Evolutionary conservation across 1,284 basidiomycete species (phyloP).

Genomic region (Ceratobasidium sp.): DNA sequence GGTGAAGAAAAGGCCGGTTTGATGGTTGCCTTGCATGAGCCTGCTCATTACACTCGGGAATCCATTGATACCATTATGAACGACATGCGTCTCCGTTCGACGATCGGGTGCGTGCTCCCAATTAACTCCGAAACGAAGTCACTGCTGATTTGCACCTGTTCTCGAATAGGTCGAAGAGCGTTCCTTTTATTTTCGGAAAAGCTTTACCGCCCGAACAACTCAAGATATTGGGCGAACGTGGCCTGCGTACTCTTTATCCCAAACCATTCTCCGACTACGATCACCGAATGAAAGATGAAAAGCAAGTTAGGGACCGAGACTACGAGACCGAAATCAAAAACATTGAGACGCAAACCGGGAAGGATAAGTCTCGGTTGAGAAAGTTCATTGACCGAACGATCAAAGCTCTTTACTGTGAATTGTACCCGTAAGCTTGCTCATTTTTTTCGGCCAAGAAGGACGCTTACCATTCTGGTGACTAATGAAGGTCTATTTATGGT

Average conservation of each 20-base stretch:
- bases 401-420: not conserved
- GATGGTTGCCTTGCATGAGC: not conserved
- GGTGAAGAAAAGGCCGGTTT: constrained; percentile 34
- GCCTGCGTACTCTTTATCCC: constrained; percentile 14
- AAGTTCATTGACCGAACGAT: not conserved
- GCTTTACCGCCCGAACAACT: constrained; percentile 4
- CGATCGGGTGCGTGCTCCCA: not conserved
- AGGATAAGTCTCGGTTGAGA: constrained; percentile 7
- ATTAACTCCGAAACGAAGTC: too few relatives aligned
- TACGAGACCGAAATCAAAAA: not conserved
- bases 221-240: constrained; percentile 8
- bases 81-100: not conserved
- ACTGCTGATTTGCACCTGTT: not conserved
- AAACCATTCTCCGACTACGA: constrained; percentile 6
- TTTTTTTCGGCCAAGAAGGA: not conserved
- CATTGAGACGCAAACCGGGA: not conserved
- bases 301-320: not conserved
- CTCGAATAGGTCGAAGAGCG: not conserved
- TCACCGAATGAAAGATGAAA: not conserved
- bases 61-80: not conserved
- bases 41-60: not conserved
- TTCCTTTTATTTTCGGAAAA: constrained; percentile 19
- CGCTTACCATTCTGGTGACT: not conserved
- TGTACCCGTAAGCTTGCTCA: not conserved
- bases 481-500: constrained; percentile 5